A percentile compares a stretch with the other conserved stretches of the same genome.
Conservation (phyloP, 1,139 yeast species). For the Candida pseudocylindracea region DNA sequence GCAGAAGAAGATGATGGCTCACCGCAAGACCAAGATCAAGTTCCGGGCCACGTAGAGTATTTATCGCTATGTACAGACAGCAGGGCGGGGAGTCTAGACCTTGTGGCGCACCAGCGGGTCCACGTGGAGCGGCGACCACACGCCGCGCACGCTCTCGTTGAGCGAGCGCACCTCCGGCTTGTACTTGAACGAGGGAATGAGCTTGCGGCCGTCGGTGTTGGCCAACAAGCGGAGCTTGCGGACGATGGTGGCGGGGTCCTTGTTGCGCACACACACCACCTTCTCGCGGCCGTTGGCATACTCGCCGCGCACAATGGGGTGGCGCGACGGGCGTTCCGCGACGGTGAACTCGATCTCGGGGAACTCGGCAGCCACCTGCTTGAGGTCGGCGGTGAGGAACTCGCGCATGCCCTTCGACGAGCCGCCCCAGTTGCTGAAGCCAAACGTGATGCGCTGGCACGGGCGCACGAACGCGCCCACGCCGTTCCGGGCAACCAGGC, state of each 20-base stretch:
- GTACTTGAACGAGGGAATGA: constrained; percentile 13
- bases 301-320: constrained; percentile 39
- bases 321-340: constrained; percentile 59
- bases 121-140: constrained; percentile 92
- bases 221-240: constrained; percentile 29
- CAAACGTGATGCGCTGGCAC: constrained; percentile 49
- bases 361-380: constrained; percentile 32
- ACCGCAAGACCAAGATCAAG: constrained; percentile 31
- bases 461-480: constrained; percentile 59
- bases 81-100: too few species aligned
- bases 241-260: constrained; percentile 37
- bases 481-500: constrained; percentile 38
- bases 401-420: constrained; percentile 71
- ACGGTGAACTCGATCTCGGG: constrained; percentile 57
- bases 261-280: constrained; percentile 26
- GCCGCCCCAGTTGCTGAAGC: constrained; percentile 91
- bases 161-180: constrained; percentile 55
- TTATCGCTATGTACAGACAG: too few species aligned
- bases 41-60: too few species aligned
- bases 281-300: constrained; percentile 17
- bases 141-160: constrained; percentile 80
- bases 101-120: constrained; percentile 7
- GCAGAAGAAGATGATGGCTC: constrained; percentile 63
- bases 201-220: constrained; percentile 17
- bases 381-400: constrained; percentile 26